A percentile compares a stretch with the other conserved stretches of the same genome.
Conservation (phyloP, 805 yeast species). For the Isabelozyma pseudorhagii region DNA sequence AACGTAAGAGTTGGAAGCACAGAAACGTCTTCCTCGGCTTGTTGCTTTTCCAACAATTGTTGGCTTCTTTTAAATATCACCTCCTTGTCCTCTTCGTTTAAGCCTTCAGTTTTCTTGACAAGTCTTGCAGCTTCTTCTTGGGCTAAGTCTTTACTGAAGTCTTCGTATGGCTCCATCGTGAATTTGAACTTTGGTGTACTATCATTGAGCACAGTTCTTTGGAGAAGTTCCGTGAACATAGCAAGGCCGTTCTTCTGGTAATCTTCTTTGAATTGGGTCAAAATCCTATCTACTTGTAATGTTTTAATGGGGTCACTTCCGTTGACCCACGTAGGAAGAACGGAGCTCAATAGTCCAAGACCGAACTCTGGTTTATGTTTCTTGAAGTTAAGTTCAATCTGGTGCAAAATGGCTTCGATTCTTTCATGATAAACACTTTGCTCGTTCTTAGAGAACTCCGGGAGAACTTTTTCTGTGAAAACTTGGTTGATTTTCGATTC, state of each 20-base stretch:
- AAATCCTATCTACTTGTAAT: slow-evolving; percentile 60
- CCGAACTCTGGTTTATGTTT: slow-evolving; percentile 93
- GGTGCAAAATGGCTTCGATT: slow-evolving; percentile 86
- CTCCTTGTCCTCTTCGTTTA: slow-evolving; percentile 56
- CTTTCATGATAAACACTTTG: slow-evolving; percentile 31
- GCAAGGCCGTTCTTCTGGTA: slow-evolving; percentile 46
- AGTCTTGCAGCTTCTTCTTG: slow-evolving; percentile 59
- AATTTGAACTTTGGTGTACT: slow-evolving; percentile 59
- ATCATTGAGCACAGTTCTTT: slow-evolving; percentile 46
- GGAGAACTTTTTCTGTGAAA: slow-evolving; percentile 38
- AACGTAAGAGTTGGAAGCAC: slow-evolving; percentile 76
- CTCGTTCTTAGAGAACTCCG: slow-evolving; percentile 22
- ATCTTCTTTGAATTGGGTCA: slow-evolving; percentile 60
- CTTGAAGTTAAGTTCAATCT: slow-evolving; percentile 76
- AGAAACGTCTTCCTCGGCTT: slow-evolving; percentile 66
- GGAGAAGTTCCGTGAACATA: slow-evolving; percentile 59
- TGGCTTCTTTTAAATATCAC: slow-evolving; percentile 59
- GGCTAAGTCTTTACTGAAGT: slow-evolving; percentile 48
- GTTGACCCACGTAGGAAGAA: slow-evolving; percentile 86
- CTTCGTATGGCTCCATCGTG: slow-evolving; percentile 67
- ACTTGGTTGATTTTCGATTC: slow-evolving; percentile 46
- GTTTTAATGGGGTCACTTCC: slow-evolving; percentile 70
- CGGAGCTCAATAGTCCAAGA: slow-evolving; percentile 62
- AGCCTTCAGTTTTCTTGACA: slow-evolving; percentile 31
- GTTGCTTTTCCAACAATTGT: slow-evolving; percentile 59